Evolutionary conservation across 805 yeast species (phyloP).

Genomic region (Starmerella sp.): DNA sequence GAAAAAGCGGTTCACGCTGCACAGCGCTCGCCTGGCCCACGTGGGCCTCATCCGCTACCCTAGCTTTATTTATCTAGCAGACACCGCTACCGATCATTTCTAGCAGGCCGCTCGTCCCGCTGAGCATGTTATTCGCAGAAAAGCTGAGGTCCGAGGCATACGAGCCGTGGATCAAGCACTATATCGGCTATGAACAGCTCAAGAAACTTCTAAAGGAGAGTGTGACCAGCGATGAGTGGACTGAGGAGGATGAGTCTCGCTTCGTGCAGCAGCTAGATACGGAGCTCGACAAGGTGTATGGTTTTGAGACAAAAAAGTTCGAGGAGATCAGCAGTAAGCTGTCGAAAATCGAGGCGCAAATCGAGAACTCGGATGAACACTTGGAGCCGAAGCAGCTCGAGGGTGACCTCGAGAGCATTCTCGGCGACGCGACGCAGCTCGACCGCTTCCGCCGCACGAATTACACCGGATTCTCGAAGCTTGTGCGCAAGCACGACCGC

Average conservation of each 20-base stretch:
- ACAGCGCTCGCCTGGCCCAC: background rate
- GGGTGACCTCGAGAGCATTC: conserved; percentile 55
- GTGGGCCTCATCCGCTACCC: background rate
- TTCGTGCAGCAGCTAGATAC: conserved; percentile 66
- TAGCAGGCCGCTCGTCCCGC: background rate
- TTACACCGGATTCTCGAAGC: conserved; percentile 88
- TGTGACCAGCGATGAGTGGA: conserved; percentile 47
- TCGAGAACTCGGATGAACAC: conserved; percentile 22
- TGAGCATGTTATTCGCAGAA: conserved; percentile 69
- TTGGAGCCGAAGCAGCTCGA: conserved; percentile 44
- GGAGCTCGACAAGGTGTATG: conserved; percentile 86
- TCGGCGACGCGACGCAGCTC: conserved; percentile 68
- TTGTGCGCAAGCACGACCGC: conserved; percentile 92
- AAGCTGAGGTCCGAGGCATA: conserved; percentile 71
- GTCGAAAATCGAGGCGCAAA: conserved; percentile 44
- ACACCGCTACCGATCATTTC: background rate
- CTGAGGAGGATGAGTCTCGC: conserved; percentile 67
- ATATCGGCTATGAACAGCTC: conserved; percentile 79
- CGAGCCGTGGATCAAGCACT: conserved; percentile 86
- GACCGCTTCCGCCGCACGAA: conserved; percentile 85
- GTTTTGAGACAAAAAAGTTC: conserved; percentile 66
- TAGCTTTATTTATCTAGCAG: background rate
- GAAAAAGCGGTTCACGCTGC: no score
- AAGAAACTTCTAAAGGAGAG: conserved; percentile 66
- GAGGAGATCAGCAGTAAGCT: conserved; percentile 55